Base-by-base conservation (phyloP, 2,329 filamentous ascomycete species). In the Myriosclerotinia duriaeana region DNA sequence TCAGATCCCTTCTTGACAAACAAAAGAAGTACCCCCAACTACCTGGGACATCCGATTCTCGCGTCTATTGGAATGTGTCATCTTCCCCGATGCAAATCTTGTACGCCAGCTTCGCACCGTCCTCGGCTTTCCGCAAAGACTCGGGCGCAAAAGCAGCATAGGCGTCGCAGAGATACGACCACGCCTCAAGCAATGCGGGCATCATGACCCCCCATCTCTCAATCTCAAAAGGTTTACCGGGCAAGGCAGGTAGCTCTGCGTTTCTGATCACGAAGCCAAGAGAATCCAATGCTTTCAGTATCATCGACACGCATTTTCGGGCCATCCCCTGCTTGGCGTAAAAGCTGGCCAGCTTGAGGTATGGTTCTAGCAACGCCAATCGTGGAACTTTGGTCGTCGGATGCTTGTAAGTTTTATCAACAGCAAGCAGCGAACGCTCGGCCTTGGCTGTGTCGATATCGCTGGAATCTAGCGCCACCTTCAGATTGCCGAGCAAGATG, bases 1-100 rank as follows among this genome's bases (percentile, higher is more conserved):
- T n/a, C 3, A 50, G 1, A 50, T 50, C 46, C 26, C 26, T 26
- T 26, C 26, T 26, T 12, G 46, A n/a, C 14, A 12, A 5, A 26
- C 7, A 0, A 1, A 26, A 26, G 26, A 26, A 26, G 2, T 26
- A 26, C 26, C 26, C 26, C 26, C 26, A 26, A 26, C 26, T 26
- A 26, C 26, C 26, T 3, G 3, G 3, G 26, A 26, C 11, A 42
- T 42, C 3, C 6, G 5, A 8, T 1, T 34, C 30, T 34, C 5
- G 5, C 5, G 5, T 34, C 30, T 34, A 34, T 34, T 34, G 2
- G 59, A 71, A 71, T 6, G 68, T 71, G 36, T 55, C 38, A 66
- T 69, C 65, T 44, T 70, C 68, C 20, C 69, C 68, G 22, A 71
- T 44, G 15, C 63, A 63, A 5, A 71, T 70, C 22, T 42, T 64